Base-by-base conservation (phyloP, 1,284 basidiomycete species). In the Wallemia ichthyophaga region DNA sequence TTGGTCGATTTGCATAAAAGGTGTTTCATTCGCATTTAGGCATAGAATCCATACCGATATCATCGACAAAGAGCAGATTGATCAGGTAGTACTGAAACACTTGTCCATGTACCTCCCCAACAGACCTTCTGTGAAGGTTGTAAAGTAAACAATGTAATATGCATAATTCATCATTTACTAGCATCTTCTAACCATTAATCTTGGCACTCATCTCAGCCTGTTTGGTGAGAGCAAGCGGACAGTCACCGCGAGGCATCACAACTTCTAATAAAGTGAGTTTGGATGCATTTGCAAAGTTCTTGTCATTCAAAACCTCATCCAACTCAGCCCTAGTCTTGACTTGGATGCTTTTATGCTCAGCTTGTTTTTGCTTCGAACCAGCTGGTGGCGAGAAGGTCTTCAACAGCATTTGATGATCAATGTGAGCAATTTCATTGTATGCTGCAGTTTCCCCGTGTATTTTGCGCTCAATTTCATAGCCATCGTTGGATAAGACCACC, bases 401-500 rank as follows among this genome's bases (percentile, higher is more conserved):
- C 27, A 67, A 62, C 19, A 65, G n/a, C 3, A 58, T 13, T 57
- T 65, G 66, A 71, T 69, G 65, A 69, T 74, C 58, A 63, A 56
- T 56, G 25, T 56, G 60, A 25, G 65, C 64, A 48, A 71, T 70
- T 58, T 75, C 67, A 66, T 74, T 74, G 66, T 73, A 72, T 58
- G 67, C 62, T 13, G 69, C 68, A 7, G 63, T 64, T 60, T 63
- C 64, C 57, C 69, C 71, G 66, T 71, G 65, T 59, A 87, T 76
- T 66, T 77, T 78, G 23, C 83, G 76, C 72, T 94, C 88, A 62
- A 92, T 88, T 54, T 81, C 81, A 69, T 88, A 89, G 0, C 89
- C 89, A 59, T 79, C 78, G 70, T 94, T 91, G 73, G 89, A 88
- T 60, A 94, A 73, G 17, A 95, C 74, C 68, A 88, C 86, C 58